Evolutionary conservation across 805 yeast genomes (phyloP), one percentile per base, ranked within the genome.

Genomic region (Zygosaccharomyces gambellarensis): DNA sequence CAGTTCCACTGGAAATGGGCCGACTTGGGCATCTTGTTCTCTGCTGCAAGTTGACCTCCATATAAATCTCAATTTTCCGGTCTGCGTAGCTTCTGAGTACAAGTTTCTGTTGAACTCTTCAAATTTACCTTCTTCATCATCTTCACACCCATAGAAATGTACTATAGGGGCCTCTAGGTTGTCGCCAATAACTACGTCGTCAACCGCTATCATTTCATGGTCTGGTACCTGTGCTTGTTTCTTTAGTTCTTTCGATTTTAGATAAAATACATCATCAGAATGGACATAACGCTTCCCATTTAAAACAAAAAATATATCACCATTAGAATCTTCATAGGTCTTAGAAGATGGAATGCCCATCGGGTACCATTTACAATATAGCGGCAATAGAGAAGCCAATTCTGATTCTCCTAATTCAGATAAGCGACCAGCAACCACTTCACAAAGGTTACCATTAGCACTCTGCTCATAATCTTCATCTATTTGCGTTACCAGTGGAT

Each of bases 251-350:
- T 71, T 71, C 0, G 88, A 78, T 63, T 85, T 83, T 49, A 94
- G 72, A 2, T 97, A 95, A 64, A 80, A 94, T 0, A 89, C 76
- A 49, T 85, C 95, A 48, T 80, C 87, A 2, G 83, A 71, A 8
- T 83, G 78, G 58, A 90, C 82, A 60, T 83, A 84, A 14, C 42
- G 51, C 43, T 56, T 50, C 2, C 57, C 57, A 45, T 64, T 64
- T 28, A 67, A 40, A 2, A 59, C 45, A 40, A 65, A 64, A 49
- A 47, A 62, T 40, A 51, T 58, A 1, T 48, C 53, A 11, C 46
- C 47, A 9, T 39, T 27, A 2, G 30, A 8, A 31, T 30, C 21
- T 4, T 45, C 27, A 5, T 36, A 30, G 11, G 9, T 29, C 14
- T 31, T 22, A 8, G 32, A 23, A 14, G 11, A 8, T 12, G 14